These are phyloP conservation scores for Venturia aucupariae DNA, from an alignment of 2,329 filamentous ascomycete genomes.

Conservation along the genomic window DNA sequence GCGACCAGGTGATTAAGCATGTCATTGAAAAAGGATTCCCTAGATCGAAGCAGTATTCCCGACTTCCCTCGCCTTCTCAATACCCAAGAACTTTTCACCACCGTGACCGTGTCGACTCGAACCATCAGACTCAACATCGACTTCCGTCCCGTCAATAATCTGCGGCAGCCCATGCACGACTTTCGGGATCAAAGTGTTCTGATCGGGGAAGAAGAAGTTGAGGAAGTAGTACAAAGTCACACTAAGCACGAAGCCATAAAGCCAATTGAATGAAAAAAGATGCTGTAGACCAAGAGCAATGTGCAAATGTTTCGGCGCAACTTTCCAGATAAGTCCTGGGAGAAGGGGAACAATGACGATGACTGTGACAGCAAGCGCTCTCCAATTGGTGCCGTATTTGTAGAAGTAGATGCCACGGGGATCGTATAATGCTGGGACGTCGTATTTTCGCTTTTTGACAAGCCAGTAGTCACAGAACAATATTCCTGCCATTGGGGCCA, in stretches of 20 bases:
- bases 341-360: constrained; percentile 18
- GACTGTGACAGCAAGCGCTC: constrained; percentile 18
- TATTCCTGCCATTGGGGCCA: constrained; percentile 19
- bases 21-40: not conserved
- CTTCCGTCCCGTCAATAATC: not conserved
- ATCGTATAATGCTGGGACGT: constrained; percentile 21
- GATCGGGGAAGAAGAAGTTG: constrained; percentile 15
- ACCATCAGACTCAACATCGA: not conserved
- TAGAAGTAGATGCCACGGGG: constrained; percentile 18
- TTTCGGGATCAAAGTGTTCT: constrained; percentile 4
- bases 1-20: no score
- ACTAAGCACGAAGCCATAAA: constrained; percentile 6
- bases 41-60: not conserved
- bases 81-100: not conserved
- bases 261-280: constrained; percentile 5
- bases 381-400: constrained; percentile 20
- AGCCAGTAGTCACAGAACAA: constrained; percentile 15
- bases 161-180: not conserved
- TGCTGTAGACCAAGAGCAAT: not conserved
- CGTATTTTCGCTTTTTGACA: constrained; percentile 17
- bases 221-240: constrained; percentile 9
- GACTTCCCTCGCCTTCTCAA: not conserved
- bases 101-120: not conserved
- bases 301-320: not conserved
- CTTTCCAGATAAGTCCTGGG: constrained; percentile 16